Evolutionary conservation across 2,329 filamentous ascomycete species (phyloP).

Genomic region (Diaporthe sp.): DNA sequence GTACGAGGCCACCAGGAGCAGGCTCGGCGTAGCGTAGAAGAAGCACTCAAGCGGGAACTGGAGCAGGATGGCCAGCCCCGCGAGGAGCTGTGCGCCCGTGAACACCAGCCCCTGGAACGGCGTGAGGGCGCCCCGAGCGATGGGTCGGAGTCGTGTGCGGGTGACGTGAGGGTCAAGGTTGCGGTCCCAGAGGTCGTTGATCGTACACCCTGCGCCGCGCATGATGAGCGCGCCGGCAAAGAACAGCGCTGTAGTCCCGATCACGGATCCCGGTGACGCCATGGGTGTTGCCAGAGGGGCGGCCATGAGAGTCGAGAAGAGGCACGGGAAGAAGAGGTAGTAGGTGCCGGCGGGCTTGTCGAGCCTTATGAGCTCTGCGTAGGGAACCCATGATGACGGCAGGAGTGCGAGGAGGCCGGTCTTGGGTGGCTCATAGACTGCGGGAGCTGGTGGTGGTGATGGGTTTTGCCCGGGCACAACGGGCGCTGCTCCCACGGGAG

Average conservation of each 20-base stretch:
- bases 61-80: conserved; percentile 80
- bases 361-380: conserved; percentile 84
- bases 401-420: conserved; percentile 79
- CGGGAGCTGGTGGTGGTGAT: conserved; percentile 39
- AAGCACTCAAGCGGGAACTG: conserved; percentile 83
- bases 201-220: conserved; percentile 88
- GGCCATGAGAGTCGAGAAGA: conserved; percentile 87
- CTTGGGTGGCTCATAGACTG: conserved; percentile 75
- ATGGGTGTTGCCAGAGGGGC: conserved; percentile 77
- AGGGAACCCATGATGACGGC: conserved; percentile 80
- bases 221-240: conserved; percentile 84
- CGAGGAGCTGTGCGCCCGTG: conserved; percentile 80
- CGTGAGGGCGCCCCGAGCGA: conserved; percentile 83
- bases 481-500: background rate
- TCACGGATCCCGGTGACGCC: conserved; percentile 70
- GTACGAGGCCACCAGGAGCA: conserved; percentile 81
- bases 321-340: conserved; percentile 88
- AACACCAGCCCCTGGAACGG: conserved; percentile 80
- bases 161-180: conserved; percentile 86
- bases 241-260: conserved; percentile 78
- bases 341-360: conserved; percentile 87
- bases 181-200: conserved; percentile 93
- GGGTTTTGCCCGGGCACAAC: conserved; percentile 38
- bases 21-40: conserved; percentile 82
- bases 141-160: conserved; percentile 82